phyloP scores from a whole-genome alignment of 441 rosid species.

The Gossypium davidsonii region DNA sequence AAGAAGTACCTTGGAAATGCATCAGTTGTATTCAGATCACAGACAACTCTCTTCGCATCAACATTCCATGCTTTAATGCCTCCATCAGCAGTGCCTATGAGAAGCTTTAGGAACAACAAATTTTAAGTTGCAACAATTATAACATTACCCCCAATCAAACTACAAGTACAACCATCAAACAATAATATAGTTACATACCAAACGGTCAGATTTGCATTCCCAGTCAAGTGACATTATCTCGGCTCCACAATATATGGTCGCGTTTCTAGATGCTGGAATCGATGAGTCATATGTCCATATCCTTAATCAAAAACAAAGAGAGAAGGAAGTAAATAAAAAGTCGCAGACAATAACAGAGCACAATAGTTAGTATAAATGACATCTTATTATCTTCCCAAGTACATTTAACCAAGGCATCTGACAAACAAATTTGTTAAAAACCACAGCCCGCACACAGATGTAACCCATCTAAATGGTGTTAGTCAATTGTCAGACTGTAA shows the following conservation, averaged over 20 bases:
- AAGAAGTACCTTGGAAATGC: slow-evolving; percentile 50
- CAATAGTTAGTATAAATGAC: slow-evolving; percentile 2
- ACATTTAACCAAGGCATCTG: neutral
- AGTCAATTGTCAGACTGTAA: neutral
- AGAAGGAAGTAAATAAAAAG: neutral
- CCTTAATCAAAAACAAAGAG: slow-evolving; percentile 25
- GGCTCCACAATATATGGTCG: slow-evolving; percentile 69
- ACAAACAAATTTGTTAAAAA: neutral
- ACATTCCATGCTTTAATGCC: slow-evolving; percentile 77
- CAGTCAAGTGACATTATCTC: slow-evolving; percentile 71
- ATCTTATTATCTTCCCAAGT: slow-evolving; percentile 6
- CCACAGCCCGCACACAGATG: neutral
- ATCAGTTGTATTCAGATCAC: slow-evolving; percentile 57
- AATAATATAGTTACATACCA: slow-evolving; percentile 33
- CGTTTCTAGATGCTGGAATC: slow-evolving; percentile 64
- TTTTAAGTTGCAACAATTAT: neutral
- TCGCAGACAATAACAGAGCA: slow-evolving; percentile 13
- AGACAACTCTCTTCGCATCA: slow-evolving; percentile 74
- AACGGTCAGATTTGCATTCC: slow-evolving; percentile 74
- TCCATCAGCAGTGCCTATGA: slow-evolving; percentile 71
- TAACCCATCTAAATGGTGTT: neutral
- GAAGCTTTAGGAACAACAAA: slow-evolving; percentile 44
- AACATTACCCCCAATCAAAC: neutral
- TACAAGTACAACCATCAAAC: neutral
- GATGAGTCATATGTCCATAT: slow-evolving; percentile 72